Percentiles rank a stretch among this genome's conserved stretches.
Evolutionary conservation across 2,329 filamentous ascomycete species (phyloP).

Genomic region (Elsinoe fawcettii): DNA sequence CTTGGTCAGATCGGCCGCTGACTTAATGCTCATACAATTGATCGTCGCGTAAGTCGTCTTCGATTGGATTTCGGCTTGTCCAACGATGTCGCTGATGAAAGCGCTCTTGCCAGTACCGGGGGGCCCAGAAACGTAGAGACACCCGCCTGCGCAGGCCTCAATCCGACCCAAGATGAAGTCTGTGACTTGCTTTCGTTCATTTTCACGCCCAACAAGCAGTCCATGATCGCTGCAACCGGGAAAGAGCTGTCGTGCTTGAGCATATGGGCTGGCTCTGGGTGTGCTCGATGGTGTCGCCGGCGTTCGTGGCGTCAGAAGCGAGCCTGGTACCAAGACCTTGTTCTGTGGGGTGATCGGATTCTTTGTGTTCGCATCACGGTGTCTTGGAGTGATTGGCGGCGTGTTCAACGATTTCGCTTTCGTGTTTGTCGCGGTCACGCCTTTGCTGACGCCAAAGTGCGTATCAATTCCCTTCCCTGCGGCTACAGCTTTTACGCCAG

Average conservation of each 20-base stretch:
- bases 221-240: conserved; percentile 68
- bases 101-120: conserved; percentile 97
- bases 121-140: conserved; percentile 89
- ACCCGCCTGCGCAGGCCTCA: conserved; percentile 58
- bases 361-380: conserved; percentile 65
- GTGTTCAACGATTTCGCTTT: conserved; percentile 26
- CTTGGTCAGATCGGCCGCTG: conserved; percentile 73
- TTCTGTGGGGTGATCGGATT: conserved; percentile 75
- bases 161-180: conserved; percentile 61
- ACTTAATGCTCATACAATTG: conserved; percentile 97
- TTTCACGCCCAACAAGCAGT: conserved; percentile 69
- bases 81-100: conserved; percentile 72
- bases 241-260: conserved; percentile 79
- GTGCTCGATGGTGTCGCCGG: conserved; percentile 62
- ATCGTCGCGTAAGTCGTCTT: conserved; percentile 66
- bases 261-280: conserved; percentile 65
- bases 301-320: conserved; percentile 68
- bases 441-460: conserved; percentile 35
- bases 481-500: conserved; percentile 34
- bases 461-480: conserved; percentile 43
- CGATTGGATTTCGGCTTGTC: conserved; percentile 45
- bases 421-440: conserved; percentile 27
- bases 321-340: conserved; percentile 68
- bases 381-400: conserved; percentile 64
- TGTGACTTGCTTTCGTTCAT: conserved; percentile 56